These are phyloP conservation scores for Pseudomonodictys pantanalensis DNA, from an alignment of 495 filamentous ascomycete genomes.

Conservation along the genomic window DNA sequence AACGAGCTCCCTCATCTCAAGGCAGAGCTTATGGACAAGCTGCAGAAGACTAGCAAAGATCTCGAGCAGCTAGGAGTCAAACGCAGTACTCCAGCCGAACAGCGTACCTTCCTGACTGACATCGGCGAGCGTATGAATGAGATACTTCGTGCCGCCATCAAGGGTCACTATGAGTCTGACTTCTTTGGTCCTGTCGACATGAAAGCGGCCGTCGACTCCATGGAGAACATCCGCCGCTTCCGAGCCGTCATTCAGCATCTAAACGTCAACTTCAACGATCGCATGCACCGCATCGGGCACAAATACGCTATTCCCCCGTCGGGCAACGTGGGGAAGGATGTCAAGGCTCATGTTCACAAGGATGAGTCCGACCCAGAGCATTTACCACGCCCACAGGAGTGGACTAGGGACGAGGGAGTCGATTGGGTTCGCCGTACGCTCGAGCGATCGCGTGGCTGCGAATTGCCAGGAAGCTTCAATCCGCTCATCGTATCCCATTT, in stretches of 20 bases:
- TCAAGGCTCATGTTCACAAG: not conserved
- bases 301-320: conserved; percentile 20
- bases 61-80: conserved; percentile 23
- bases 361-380: not conserved
- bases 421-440: conserved; percentile 27
- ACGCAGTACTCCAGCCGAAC: conserved; percentile 17
- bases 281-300: conserved; percentile 28
- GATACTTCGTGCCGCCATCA: conserved; percentile 22
- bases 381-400: not conserved
- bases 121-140: conserved; percentile 19
- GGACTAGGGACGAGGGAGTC: conserved; percentile 15
- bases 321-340: not conserved
- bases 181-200: conserved; percentile 25
- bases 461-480: conserved; percentile 35
- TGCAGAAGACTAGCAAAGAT: conserved; percentile 8
- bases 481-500: conserved; percentile 30
- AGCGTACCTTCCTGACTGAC: conserved; percentile 24
- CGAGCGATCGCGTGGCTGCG: conserved; percentile 25
- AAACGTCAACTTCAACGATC: conserved; percentile 32
- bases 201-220: conserved; percentile 14
- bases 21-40: conserved; percentile 26
- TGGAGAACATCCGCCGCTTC: conserved; percentile 27
- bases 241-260: conserved; percentile 36
- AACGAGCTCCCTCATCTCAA: conserved; percentile 35
- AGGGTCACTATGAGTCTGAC: conserved; percentile 29